Conservation (phyloP, 345 rosid genomes). For the Bruguiera gymnorhiza region DNA sequence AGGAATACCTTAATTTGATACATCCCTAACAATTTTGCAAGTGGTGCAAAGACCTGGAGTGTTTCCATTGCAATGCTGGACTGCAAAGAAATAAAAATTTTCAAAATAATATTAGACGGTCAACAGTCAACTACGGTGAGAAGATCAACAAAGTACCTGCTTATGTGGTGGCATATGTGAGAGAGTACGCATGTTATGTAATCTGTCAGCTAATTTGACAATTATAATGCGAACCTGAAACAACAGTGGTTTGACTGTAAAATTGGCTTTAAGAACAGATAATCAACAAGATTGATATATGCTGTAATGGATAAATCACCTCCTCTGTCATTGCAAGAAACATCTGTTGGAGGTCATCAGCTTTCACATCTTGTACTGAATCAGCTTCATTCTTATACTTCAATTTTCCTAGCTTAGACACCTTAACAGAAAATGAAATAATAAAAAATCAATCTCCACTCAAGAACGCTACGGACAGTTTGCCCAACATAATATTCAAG, state of each 20-base stretch:
- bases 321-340: constrained; percentile 97
- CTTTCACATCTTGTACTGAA: constrained; percentile 92
- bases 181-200: constrained; percentile 97
- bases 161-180: constrained; percentile 92
- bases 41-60: constrained; percentile 94
- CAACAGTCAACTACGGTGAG: constrained; percentile 10
- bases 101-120: constrained; percentile 18
- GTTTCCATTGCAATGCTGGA: constrained; percentile 96
- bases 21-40: constrained; percentile 97
- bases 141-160: constrained; percentile 56
- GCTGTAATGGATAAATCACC: constrained; percentile 35
- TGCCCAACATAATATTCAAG: constrained; percentile 6
- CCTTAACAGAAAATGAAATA: constrained; percentile 39
- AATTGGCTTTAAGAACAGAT: constrained; percentile 14
- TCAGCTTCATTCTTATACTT: constrained; percentile 71
- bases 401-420: constrained; percentile 89
- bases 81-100: constrained; percentile 46
- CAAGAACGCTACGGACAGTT: constrained; percentile 5
- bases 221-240: constrained; percentile 96
- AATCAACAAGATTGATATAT: constrained; percentile 7
- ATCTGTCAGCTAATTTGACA: constrained; percentile 96
- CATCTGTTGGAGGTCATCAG: constrained; percentile 99
- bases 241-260: constrained; percentile 14
- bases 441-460: constrained; percentile 9
- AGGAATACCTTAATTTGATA: constrained; percentile 82